phyloP scores from a whole-genome alignment of 805 yeast genomes.

The Candida mattraensis region DNA sequence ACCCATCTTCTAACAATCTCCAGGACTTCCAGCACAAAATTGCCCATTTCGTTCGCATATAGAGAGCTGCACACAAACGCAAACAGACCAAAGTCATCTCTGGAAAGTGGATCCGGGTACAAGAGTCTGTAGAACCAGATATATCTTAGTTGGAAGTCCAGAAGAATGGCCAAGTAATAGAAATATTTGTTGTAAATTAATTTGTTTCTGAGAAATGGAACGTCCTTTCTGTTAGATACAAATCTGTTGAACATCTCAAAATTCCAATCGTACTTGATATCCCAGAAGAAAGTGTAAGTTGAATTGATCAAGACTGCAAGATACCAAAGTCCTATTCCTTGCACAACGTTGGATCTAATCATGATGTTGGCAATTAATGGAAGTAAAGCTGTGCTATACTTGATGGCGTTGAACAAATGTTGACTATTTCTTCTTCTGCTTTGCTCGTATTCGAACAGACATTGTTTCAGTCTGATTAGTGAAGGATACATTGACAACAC shows the following conservation, averaged over 20 bases:
- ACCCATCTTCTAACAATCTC: slow-evolving; percentile 84
- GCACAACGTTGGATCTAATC: slow-evolving; percentile 27
- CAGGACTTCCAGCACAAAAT: slow-evolving; percentile 64
- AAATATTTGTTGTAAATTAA: slow-evolving; percentile 33
- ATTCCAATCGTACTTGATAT: slow-evolving; percentile 86
- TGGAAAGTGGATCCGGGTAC: slow-evolving; percentile 17
- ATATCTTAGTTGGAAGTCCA: slow-evolving; percentile 69
- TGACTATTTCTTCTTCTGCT: slow-evolving; percentile 44
- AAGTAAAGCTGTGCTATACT: slow-evolving; percentile 64
- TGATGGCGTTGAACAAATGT: slow-evolving; percentile 70
- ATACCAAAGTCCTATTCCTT: slow-evolving; percentile 43
- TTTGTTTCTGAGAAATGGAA: slow-evolving; percentile 30
- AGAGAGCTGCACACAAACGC: slow-evolving; percentile 25
- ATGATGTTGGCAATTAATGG: slow-evolving; percentile 46
- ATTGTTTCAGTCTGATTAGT: slow-evolving; percentile 77
- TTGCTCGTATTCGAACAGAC: slow-evolving; percentile 62
- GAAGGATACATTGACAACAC: slow-evolving; percentile 53
- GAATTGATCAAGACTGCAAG: slow-evolving; percentile 58
- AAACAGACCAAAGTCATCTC: slow-evolving; percentile 11
- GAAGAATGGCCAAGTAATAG: slow-evolving; percentile 56
- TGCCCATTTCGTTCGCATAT: slow-evolving; percentile 53
- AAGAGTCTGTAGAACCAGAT: slow-evolving; percentile 66
- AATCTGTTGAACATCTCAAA: slow-evolving; percentile 49
- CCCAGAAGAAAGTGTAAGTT: slow-evolving; percentile 84
- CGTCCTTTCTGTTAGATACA: slow-evolving; percentile 15